These are phyloP conservation scores for Metarhizium album DNA, from an alignment of 2,329 filamentous ascomycete species.

Conservation along the genomic window DNA sequence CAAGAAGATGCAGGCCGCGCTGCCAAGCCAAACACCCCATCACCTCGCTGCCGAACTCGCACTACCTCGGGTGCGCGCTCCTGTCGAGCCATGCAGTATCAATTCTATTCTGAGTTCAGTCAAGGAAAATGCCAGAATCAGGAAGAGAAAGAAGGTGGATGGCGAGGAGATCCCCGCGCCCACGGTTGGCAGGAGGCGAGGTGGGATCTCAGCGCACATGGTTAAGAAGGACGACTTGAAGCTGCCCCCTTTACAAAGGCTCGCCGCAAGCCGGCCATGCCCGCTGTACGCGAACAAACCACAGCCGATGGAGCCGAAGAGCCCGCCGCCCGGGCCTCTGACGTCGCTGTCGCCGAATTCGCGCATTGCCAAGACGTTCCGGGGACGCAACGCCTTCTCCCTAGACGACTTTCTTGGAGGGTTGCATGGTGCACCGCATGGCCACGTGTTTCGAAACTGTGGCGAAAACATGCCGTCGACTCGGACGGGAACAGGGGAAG, in stretches of 20 bases:
- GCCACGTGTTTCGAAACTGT: slow-evolving; percentile 1
- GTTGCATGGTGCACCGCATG: slow-evolving; percentile 11
- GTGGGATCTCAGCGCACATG: slow-evolving; percentile 2
- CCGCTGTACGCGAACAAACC: slow-evolving; percentile 14
- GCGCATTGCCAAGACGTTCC: slow-evolving; percentile 12
- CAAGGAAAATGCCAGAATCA: slow-evolving; percentile 35
- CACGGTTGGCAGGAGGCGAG: slow-evolving; percentile 8
- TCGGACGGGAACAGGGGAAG: slow-evolving; percentile 4
- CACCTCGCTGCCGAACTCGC: slow-evolving; percentile 1
- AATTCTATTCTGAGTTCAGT: slow-evolving; percentile 41
- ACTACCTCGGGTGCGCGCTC: neutral
- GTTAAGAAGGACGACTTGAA: slow-evolving; percentile 10
- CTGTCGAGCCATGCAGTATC: neutral
- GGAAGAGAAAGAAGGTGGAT: slow-evolving; percentile 36
- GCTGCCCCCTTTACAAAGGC: slow-evolving; percentile 21
- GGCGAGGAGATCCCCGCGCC: slow-evolving; percentile 23
- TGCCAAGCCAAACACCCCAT: slow-evolving; percentile 6
- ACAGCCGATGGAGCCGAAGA: slow-evolving; percentile 20
- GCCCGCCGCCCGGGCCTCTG: slow-evolving; percentile 18
- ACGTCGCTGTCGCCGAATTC: slow-evolving; percentile 21
- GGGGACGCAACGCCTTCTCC: slow-evolving; percentile 14
- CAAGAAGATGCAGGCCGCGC: slow-evolving; percentile 9
- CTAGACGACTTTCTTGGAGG: slow-evolving; percentile 13
- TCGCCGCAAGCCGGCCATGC: slow-evolving; percentile 8
- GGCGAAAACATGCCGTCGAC: neutral